Base-by-base conservation (phyloP, 192 early-diverging fungal species). In the Nowakowskiella sp. region DNA sequence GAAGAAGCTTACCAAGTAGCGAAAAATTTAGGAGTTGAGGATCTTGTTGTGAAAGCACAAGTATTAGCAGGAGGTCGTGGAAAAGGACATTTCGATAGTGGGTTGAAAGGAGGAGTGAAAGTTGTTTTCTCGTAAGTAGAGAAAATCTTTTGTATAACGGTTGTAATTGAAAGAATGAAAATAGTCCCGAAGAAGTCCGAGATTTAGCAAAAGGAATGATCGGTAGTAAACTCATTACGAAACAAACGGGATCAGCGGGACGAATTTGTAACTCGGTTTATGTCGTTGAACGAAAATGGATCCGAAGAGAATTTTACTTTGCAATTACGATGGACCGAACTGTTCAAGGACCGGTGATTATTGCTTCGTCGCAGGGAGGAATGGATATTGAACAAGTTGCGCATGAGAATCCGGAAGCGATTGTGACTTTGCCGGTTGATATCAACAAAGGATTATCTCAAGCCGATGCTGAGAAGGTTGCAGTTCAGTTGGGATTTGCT, bases 41-140 rank as follows among this genome's bases (percentile, higher is more conserved):
- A 80, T 33, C 65, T 75, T 21, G 71, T 78, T 48, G 74, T 80
- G 55, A 83, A 78, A 63, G 81, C 72, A 30, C 90, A 98, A 74
- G 95, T 99, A 30, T 75, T 99, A 49, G 95, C 95, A 52, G 95
- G 95, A 59, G 95, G 95, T 44, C 92, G 95, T 74, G 95, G 95
- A 45, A 99, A 99, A 76, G 95, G 95, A 60, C 76, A 77, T 60
- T 99, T 96, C 71, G 89, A 92, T 62, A 90, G 83, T 55, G 93
- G 95, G 23, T 76, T 93, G 50, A 88, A 95, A 76, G 95, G 95
- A 47, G 95, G 95, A 74, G 95, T 99, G 29, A 87, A 85, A 66
- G 74, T 88, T 54, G 82, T 89, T 52, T 91, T 83, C 77, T 88
- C 88, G 87, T 91, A 82, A 70, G 86, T 72, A 10, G 44, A 22